Evolutionary conservation across 2,329 filamentous ascomycete genomes (phyloP).

Genomic region (Microcyclospora tardicrescens): DNA sequence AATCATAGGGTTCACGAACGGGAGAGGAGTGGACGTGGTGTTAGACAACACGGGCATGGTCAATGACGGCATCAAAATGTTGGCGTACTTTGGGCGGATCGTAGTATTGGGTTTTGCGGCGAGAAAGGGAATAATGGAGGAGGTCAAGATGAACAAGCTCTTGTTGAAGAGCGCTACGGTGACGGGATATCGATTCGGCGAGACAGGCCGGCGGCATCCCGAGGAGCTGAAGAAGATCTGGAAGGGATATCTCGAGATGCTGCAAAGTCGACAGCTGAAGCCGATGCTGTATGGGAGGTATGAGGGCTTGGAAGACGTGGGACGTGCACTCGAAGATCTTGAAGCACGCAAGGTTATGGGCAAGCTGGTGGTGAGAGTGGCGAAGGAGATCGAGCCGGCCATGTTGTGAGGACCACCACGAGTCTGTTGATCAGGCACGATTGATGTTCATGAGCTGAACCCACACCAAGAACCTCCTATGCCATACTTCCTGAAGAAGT

Average conservation of each 20-base stretch:
- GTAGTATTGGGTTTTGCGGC: slow-evolving; percentile 48
- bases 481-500: too few species aligned
- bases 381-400: slow-evolving; percentile 11
- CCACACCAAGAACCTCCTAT: too few species aligned
- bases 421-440: too few species aligned
- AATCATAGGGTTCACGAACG: slow-evolving; percentile 35
- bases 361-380: slow-evolving; percentile 41
- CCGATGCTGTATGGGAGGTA: slow-evolving; percentile 41
- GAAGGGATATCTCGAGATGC: slow-evolving; percentile 37
- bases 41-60: slow-evolving; percentile 48
- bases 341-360: slow-evolving; percentile 39
- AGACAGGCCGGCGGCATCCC: slow-evolving; percentile 40
- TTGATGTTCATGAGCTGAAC: too few species aligned
- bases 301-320: slow-evolving; percentile 37
- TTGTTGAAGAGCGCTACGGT: slow-evolving; percentile 41
- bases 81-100: slow-evolving; percentile 41
- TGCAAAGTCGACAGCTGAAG: slow-evolving; percentile 35
- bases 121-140: slow-evolving; percentile 40
- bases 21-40: slow-evolving; percentile 43
- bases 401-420: slow-evolving; percentile 11
- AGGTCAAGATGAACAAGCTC: slow-evolving; percentile 41
- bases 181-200: slow-evolving; percentile 46
- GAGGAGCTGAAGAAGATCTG: slow-evolving; percentile 37
- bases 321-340: slow-evolving; percentile 40
- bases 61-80: slow-evolving; percentile 40